phyloP scores from a whole-genome alignment of 2,329 filamentous ascomycete species.

The Trichoderma citrinoviride region DNA sequence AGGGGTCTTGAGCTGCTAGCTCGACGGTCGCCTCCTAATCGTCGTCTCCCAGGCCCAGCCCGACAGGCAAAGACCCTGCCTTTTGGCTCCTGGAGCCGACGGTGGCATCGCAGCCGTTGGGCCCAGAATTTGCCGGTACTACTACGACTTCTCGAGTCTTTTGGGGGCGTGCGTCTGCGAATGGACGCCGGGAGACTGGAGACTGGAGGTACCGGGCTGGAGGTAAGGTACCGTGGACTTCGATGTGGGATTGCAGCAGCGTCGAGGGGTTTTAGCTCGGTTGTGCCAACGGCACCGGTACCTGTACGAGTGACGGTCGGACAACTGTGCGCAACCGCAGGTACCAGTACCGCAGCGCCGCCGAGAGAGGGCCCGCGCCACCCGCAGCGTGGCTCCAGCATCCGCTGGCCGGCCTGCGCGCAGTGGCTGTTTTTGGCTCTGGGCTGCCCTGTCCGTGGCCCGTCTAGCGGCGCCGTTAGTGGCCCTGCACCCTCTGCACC shows the following conservation, averaged over 20 bases:
- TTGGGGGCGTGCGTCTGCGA: constrained; percentile 10
- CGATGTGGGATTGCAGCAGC: not conserved
- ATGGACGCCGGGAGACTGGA: not conserved
- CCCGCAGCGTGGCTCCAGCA: constrained; percentile 22
- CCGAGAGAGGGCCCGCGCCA: constrained; percentile 21
- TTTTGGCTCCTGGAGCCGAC: not conserved
- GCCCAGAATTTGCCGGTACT: not conserved
- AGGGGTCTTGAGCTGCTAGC: not conserved
- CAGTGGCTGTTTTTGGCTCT: constrained; percentile 17
- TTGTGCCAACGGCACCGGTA: not conserved
- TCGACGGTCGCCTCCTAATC: not conserved
- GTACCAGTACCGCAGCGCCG: constrained; percentile 1
- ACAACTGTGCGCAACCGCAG: not conserved
- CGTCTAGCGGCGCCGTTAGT: constrained; percentile 10
- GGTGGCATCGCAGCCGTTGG: constrained; percentile 8
- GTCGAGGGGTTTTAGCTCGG: constrained; percentile 1
- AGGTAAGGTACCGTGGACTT: too few species aligned
- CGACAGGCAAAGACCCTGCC: not conserved
- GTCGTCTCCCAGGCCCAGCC: not conserved
- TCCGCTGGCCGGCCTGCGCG: constrained; percentile 17
- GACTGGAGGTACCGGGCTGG: not conserved
- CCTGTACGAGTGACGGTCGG: not conserved
- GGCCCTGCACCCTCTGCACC: constrained; percentile 9
- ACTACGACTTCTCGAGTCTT: not conserved
- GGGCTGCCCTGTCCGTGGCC: not conserved